Conservation (phyloP, 2,329 filamentous ascomycete species). For the Chalaropsis thielavioides region DNA sequence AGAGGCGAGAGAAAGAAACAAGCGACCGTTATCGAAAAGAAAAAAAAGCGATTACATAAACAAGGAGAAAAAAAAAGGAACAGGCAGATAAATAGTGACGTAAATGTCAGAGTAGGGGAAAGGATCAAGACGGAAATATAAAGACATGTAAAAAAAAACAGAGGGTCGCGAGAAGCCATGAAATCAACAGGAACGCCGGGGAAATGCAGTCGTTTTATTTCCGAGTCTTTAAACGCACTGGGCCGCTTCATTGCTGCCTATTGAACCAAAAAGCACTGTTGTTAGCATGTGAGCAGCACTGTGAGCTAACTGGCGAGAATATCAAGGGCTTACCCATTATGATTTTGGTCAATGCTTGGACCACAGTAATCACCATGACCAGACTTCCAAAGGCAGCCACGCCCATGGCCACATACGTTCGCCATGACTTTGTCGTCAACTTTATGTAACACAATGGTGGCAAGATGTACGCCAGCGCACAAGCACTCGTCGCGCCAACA, state of each 20-base stretch:
- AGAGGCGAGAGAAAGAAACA: neutral
- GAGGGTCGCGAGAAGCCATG: neutral
- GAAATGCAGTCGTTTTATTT: conserved; percentile 6
- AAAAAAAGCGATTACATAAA: neutral
- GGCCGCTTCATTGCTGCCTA: conserved; percentile 8
- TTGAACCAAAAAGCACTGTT: neutral
- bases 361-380: conserved; percentile 69
- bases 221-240: conserved; percentile 10
- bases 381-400: conserved; percentile 63
- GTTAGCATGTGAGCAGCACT: neutral
- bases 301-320: too few species aligned
- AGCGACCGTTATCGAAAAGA: neutral
- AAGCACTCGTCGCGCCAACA: conserved; percentile 87
- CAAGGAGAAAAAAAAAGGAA: neutral
- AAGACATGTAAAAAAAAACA: neutral
- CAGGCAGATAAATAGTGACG: neutral
- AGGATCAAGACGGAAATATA: neutral
- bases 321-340: conserved; percentile 29
- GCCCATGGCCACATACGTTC: conserved; percentile 55
- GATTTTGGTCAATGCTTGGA: conserved; percentile 60
- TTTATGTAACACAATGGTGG: conserved; percentile 93
- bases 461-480: conserved; percentile 85
- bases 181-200: conserved; percentile 10
- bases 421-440: conserved; percentile 62
- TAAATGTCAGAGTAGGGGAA: neutral